Evolutionary conservation across 768 basidiomycete genomes (phyloP).

Genomic region (Leccinum obscurum): DNA sequence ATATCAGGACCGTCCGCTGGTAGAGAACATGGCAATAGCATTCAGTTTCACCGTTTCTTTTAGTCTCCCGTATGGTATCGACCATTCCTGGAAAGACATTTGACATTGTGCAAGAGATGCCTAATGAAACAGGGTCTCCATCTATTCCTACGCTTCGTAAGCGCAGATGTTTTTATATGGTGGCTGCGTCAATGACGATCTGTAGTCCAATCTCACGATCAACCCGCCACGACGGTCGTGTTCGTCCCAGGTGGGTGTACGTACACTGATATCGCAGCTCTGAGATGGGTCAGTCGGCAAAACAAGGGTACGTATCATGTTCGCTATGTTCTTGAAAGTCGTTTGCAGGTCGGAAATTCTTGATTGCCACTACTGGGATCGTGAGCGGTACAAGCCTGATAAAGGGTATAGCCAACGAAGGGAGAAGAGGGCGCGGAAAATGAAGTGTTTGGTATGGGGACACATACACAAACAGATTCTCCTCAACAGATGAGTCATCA

Average conservation of each 20-base stretch:
- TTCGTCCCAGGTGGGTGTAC: constrained; percentile 98
- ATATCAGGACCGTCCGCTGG: too few species aligned
- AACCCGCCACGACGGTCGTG: constrained; percentile 80
- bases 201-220: constrained; percentile 52
- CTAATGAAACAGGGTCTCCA: constrained; percentile 29
- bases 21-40: too few species aligned
- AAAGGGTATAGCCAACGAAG: constrained; percentile 60
- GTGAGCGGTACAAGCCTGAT: constrained; percentile 75
- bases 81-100: constrained; percentile 84
- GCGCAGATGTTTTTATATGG: constrained; percentile 20
- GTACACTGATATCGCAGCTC: constrained; percentile 93
- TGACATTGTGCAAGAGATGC: constrained; percentile 61
- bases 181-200: neutral
- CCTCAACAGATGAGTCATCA: too few species aligned
- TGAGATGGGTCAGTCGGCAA: constrained; percentile 89
- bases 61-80: constrained; percentile 43
- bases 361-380: constrained; percentile 92
- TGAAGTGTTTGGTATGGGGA: constrained; percentile 36
- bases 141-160: constrained; percentile 36
- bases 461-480: neutral
- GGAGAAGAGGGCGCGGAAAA: constrained; percentile 24
- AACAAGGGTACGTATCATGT: constrained; percentile 59
- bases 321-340: neutral
- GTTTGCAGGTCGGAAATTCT: constrained; percentile 71
- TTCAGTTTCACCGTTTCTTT: too few species aligned